Conservation (phyloP, 305 asterid genomes). For the Ruellia speciosa region DNA sequence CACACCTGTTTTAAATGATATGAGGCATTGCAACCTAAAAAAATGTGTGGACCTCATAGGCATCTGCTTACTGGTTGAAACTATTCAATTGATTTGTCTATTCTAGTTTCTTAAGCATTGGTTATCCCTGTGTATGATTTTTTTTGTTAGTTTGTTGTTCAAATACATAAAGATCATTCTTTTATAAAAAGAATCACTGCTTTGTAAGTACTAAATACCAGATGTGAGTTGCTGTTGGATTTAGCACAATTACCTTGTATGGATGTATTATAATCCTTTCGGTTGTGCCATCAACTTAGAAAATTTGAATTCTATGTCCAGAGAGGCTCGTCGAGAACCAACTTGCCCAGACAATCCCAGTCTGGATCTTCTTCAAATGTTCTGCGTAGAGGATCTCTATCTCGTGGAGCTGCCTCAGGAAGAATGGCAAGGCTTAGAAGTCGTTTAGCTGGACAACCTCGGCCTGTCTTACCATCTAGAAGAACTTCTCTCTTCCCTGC, state of each 20-base stretch:
- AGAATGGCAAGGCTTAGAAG: conserved; percentile 60
- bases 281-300: conserved; percentile 14
- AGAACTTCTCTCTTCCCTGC: conserved; percentile 59
- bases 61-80: conserved; percentile 7
- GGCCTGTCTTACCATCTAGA: conserved; percentile 39
- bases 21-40: too few relatives aligned
- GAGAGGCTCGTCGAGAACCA: conserved; percentile 38
- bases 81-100: neutral
- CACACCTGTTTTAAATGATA: too few relatives aligned
- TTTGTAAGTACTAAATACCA: too few relatives aligned
- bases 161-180: too few relatives aligned
- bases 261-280: neutral
- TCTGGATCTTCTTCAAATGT: conserved; percentile 33
- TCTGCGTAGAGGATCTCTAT: conserved; percentile 40
- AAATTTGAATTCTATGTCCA: conserved; percentile 26
- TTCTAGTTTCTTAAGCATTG: neutral
- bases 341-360: conserved; percentile 38
- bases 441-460: conserved; percentile 65
- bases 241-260: too few relatives aligned
- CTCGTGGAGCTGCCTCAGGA: conserved; percentile 36
- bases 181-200: too few relatives aligned
- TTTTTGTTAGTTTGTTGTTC: too few relatives aligned
- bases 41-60: neutral
- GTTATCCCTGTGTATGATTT: too few relatives aligned
- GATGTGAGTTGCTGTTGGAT: too few relatives aligned